A percentile compares a stretch with the other conserved stretches of the same genome.
These are phyloP conservation scores for Hanseniaspora sp. DNA, from an alignment of 1,139 yeast species.

Conservation along the genomic window DNA sequence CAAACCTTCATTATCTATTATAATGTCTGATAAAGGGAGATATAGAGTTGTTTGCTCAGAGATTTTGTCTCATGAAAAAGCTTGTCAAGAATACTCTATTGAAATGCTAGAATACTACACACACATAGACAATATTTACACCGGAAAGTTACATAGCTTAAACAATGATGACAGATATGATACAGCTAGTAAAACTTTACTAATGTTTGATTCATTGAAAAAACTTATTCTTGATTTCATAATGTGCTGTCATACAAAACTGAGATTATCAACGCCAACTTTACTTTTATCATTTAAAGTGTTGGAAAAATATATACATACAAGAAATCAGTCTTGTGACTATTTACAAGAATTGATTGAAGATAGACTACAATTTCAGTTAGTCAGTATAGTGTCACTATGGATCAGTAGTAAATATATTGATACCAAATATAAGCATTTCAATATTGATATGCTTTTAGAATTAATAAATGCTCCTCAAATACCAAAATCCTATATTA, in stretches of 20 bases:
- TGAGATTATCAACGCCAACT: constrained; percentile 68
- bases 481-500: neutral
- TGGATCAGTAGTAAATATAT: constrained; percentile 67
- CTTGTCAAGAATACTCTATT: constrained; percentile 24
- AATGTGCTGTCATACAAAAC: constrained; percentile 70
- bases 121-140: constrained; percentile 15
- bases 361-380: constrained; percentile 41
- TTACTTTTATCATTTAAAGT: constrained; percentile 71
- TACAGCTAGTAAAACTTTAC: neutral
- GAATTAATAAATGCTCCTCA: constrained; percentile 25
- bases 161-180: neutral
- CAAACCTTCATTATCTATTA: too few species aligned
- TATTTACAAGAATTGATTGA: constrained; percentile 7
- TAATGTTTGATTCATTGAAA: constrained; percentile 37
- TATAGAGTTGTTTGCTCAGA: constrained; percentile 20
- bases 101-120: constrained; percentile 20
- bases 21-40: neutral
- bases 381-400: constrained; percentile 57
- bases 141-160: neutral
- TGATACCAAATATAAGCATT: constrained; percentile 58
- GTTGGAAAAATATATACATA: constrained; percentile 69
- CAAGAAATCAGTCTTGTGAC: constrained; percentile 22
- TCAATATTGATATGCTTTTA: constrained; percentile 47
- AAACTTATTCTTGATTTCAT: constrained; percentile 76
- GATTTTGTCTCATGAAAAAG: constrained; percentile 21